Evolutionary conservation across 106 monocot genomes (phyloP).

Genomic region (Allium fistulosum): DNA sequence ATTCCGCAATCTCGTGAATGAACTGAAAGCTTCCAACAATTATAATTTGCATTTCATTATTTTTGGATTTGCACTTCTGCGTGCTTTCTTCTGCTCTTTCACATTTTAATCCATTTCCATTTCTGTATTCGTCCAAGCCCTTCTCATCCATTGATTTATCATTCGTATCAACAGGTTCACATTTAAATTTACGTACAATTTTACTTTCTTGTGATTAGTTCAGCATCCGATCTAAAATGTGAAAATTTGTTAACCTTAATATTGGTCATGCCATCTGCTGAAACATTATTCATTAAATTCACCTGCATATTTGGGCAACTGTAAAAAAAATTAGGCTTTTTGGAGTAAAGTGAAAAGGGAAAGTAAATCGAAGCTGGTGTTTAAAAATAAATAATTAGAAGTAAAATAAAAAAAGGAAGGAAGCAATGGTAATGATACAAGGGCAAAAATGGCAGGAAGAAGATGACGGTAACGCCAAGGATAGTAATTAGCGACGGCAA

Average conservation of each 20-base stretch:
- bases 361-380: no score
- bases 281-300: not conserved
- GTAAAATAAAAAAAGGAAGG: not conserved
- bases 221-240: not conserved
- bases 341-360: not conserved
- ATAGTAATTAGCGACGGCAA: constrained; percentile 43
- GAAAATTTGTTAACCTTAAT: not conserved
- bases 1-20: not conserved
- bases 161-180: not conserved
- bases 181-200: not conserved
- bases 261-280: not conserved
- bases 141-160: not conserved
- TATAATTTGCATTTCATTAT: not conserved
- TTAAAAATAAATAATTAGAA: not conserved
- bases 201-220: not conserved
- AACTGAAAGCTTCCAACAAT: not conserved
- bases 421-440: not conserved
- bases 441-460: constrained; percentile 5
- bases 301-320: not conserved
- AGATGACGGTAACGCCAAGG: constrained; percentile 70
- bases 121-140: not conserved
- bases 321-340: not conserved
- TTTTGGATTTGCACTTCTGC: constrained; percentile 1
- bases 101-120: not conserved
- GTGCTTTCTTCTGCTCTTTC: no score